Conservation (phyloP, 2,329 filamentous ascomycete genomes). For the Helotiales sp. region DNA sequence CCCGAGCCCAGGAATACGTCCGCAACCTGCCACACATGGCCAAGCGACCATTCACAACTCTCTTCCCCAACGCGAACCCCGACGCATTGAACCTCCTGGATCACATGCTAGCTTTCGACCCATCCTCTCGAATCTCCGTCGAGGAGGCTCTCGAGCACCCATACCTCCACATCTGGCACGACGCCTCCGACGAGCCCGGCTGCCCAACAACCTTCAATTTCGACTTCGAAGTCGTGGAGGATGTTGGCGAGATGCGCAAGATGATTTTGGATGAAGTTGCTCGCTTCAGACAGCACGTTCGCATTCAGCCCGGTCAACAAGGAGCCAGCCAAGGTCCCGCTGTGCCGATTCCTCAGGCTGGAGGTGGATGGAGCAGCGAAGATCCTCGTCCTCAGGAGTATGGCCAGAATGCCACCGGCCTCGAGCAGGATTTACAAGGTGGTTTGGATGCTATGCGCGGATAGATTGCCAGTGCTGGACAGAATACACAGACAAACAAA, state of each 20-base stretch:
- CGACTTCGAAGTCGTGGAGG: constrained; percentile 96
- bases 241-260: constrained; percentile 91
- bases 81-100: constrained; percentile 95
- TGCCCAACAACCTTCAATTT: constrained; percentile 97
- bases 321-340: constrained; percentile 36
- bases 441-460: constrained; percentile 41
- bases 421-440: constrained; percentile 45
- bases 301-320: constrained; percentile 43
- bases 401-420: constrained; percentile 39
- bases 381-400: constrained; percentile 46
- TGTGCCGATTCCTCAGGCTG: constrained; percentile 43
- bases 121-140: constrained; percentile 88
- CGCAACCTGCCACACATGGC: constrained; percentile 94
- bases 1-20: constrained; percentile 96
- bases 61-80: constrained; percentile 95
- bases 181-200: constrained; percentile 91
- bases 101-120: constrained; percentile 97
- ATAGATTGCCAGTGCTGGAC: constrained; percentile 14
- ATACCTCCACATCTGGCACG: constrained; percentile 96
- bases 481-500: constrained; percentile 7
- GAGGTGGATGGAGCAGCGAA: constrained; percentile 42
- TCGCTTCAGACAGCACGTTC: constrained; percentile 71
- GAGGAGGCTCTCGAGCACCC: constrained; percentile 95
- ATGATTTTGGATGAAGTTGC: constrained; percentile 97
- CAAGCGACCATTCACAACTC: constrained; percentile 84